Evolutionary conservation across 169 alveolate species (phyloP), one percentile per base, ranked within the genome.

Genomic region (Eimeria mitis): DNA sequence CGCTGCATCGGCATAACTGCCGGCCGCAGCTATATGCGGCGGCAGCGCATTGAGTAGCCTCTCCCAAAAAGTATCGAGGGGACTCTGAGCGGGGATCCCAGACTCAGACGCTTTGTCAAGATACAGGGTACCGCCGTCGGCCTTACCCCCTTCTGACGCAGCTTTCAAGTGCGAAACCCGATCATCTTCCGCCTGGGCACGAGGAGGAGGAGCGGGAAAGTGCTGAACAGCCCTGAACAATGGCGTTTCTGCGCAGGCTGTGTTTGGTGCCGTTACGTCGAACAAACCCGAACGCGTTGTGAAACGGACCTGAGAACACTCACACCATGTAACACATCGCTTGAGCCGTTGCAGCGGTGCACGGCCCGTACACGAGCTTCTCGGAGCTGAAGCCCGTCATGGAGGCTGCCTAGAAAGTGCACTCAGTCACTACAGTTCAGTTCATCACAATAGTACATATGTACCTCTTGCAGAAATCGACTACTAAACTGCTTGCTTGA

Each of bases 1-100:
- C 34, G 79, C 92, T 23, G 79, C 92, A 47, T 85, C 92, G 28
- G 81, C 92, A n/a, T 56, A 85, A 56, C 92, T 85, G 92, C 92
- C 92, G 28, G 92, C 92, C 28, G 92, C 92, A 19, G 92, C 42
- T 59, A 63, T 85, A 56, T 85, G 92, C 13, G 79, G 47, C 28
- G 92, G 92, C 40, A 85, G 28, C 4, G 19, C 28, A 7, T 28
- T 56, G 81, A 85, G 42, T 71, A 85, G 92, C 79, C 81, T 85
- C 63, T 85, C 63, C 92, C 92, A 85, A 71, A 85, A 85, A 1
- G 65, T 37, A 14, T 71, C 5, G 52, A 71, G 4, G 31, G 31
- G 52, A 37, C 81, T 34, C 25, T 56, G 65, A 37, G 25, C 1
- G 31, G 54, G 52, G 54, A n/a, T 40, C 49, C 52, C 14, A 9